phyloP scores from a whole-genome alignment of 2,329 filamentous ascomycete genomes.

The Colletotrichum sp. region DNA sequence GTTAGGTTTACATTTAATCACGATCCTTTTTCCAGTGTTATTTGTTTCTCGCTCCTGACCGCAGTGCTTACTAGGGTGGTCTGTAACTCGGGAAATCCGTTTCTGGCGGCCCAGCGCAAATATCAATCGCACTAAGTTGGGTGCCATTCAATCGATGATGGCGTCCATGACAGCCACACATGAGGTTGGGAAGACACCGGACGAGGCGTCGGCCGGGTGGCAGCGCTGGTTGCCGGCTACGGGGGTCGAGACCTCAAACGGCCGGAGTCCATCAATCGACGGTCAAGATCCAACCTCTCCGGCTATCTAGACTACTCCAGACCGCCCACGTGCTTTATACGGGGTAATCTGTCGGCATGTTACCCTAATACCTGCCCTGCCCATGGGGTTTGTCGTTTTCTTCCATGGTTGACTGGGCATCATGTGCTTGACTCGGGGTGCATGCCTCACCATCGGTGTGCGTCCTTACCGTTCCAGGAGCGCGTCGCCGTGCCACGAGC shows the following conservation, averaged over 20 bases:
- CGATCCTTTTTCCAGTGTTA: too few relatives aligned
- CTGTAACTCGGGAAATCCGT: too few relatives aligned
- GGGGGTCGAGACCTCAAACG: neutral
- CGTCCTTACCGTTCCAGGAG: neutral
- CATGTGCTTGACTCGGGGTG: neutral
- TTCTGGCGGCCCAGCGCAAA: too few relatives aligned
- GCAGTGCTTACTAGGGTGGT: too few relatives aligned
- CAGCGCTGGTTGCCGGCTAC: neutral
- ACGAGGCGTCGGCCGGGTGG: neutral
- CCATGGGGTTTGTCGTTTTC: neutral
- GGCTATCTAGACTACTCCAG: neutral
- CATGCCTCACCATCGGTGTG: neutral
- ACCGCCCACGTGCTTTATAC: neutral
- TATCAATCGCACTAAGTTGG: too few relatives aligned
- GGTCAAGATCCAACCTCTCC: neutral
- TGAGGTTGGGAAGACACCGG: neutral
- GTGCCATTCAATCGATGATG: neutral
- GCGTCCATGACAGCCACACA: neutral
- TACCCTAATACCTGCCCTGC: neutral
- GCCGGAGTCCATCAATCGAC: neutral
- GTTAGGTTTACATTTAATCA: too few relatives aligned
- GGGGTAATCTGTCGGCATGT: neutral
- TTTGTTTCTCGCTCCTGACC: too few relatives aligned
- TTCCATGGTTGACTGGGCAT: neutral
- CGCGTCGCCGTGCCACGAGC: neutral